Evolutionary conservation across 1,284 basidiomycete genomes (phyloP).

Genomic region (Leccinum pallidistipes): DNA sequence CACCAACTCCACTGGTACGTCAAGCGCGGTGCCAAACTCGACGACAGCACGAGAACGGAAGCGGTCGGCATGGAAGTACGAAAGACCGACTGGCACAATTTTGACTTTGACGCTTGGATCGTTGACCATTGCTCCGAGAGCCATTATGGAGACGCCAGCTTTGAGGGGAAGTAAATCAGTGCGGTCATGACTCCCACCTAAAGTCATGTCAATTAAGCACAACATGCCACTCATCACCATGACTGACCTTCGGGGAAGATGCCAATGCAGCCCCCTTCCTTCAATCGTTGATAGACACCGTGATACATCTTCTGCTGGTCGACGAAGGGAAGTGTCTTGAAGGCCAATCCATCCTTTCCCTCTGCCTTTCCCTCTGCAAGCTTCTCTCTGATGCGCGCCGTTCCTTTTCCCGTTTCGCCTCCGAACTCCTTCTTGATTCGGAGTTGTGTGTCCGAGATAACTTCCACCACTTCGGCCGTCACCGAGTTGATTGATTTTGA

Average conservation of each 20-base stretch:
- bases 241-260: constrained; percentile 92
- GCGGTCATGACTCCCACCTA: constrained; percentile 95
- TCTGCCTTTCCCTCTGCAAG: constrained; percentile 41
- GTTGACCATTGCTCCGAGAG: constrained; percentile 94
- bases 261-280: constrained; percentile 87
- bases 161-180: constrained; percentile 94
- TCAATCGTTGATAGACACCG: constrained; percentile 88
- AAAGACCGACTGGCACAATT: constrained; percentile 92
- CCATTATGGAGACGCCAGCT: constrained; percentile 96
- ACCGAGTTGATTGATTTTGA: constrained; percentile 81
- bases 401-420: constrained; percentile 78
- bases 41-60: constrained; percentile 96
- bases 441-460: constrained; percentile 87
- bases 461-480: constrained; percentile 83
- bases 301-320: constrained; percentile 96
- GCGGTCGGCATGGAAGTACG: constrained; percentile 94
- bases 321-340: constrained; percentile 81
- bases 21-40: constrained; percentile 92
- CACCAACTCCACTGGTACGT: constrained; percentile 85
- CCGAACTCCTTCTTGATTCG: constrained; percentile 90
- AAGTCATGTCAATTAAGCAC: constrained; percentile 13
- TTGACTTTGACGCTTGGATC: constrained; percentile 86
- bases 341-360: constrained; percentile 61
- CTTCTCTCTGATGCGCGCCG: constrained; percentile 68
- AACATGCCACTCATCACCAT: not conserved